Evolutionary conservation across 257 asterid species (phyloP).

Genomic region (Solanum chilense): DNA sequence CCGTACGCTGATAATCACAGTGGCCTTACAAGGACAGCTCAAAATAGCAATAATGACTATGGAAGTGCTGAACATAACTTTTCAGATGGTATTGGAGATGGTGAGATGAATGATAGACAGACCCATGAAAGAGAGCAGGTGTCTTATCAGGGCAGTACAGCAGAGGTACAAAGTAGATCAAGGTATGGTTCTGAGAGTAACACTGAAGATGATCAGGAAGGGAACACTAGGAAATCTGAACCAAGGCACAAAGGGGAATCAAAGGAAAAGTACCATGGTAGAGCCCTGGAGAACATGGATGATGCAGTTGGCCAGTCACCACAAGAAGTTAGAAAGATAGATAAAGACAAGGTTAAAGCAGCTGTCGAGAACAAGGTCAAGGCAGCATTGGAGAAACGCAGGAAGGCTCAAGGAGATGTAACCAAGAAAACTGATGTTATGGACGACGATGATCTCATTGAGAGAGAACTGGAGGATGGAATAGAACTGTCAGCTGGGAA

Average conservation of each 20-base stretch:
- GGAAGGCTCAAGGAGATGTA: constrained; percentile 65
- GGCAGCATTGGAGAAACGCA: constrained; percentile 50
- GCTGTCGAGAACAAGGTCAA: constrained; percentile 32
- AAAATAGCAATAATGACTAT: constrained; percentile 15
- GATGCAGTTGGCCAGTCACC: constrained; percentile 11
- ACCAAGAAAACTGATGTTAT: constrained; percentile 35
- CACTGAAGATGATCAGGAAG: constrained; percentile 21
- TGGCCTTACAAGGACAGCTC: constrained; percentile 10
- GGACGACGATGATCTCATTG: constrained; percentile 66
- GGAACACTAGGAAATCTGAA: constrained; percentile 32
- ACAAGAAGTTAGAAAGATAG: constrained; percentile 38
- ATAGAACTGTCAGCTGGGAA: constrained; percentile 50
- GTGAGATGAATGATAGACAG: constrained; percentile 24
- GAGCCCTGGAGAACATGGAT: constrained; percentile 7
- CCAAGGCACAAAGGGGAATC: constrained; percentile 28
- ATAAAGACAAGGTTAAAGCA: constrained; percentile 71
- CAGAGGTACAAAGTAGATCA: constrained; percentile 16
- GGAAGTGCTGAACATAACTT: constrained; percentile 9
- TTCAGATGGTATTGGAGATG: constrained; percentile 14
- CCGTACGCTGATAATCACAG: constrained; percentile 13
- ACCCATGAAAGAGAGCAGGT: constrained; percentile 23
- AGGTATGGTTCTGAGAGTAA: constrained; percentile 21
- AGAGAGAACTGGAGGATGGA: constrained; percentile 70
- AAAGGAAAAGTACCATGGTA: constrained; percentile 33
- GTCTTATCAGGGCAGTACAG: constrained; percentile 19